A percentile compares a stretch with the other conserved stretches of the same genome.
Conservation (phyloP, 1,284 basidiomycete species). For the Pterulicium gracile region DNA sequence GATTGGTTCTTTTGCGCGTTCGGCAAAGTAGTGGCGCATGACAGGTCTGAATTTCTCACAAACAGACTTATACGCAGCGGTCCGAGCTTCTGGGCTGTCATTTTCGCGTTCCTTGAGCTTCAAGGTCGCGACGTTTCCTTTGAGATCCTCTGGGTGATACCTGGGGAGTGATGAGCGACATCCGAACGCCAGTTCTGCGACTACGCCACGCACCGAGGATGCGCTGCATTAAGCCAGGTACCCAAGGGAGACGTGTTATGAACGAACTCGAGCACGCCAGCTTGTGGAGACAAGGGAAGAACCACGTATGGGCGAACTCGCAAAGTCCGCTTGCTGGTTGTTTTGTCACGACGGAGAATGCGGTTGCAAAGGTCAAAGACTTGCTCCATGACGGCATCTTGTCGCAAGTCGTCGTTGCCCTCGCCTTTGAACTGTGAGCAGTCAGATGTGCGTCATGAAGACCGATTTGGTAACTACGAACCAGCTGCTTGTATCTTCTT, state of each 20-base stretch:
- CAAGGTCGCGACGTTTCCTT: constrained; percentile 12
- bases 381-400: constrained; percentile 99
- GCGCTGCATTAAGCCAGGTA: constrained; percentile 51
- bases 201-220: constrained; percentile 41
- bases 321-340: constrained; percentile 67
- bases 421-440: constrained; percentile 78
- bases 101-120: constrained; percentile 19
- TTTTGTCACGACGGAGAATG: constrained; percentile 63
- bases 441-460: not conserved
- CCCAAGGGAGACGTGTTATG: constrained; percentile 64
- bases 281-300: constrained; percentile 72
- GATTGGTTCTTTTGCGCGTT: constrained; percentile 79
- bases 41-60: constrained; percentile 67
- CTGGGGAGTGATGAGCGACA: constrained; percentile 17
- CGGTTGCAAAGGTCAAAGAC: constrained; percentile 88
- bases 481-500: constrained; percentile 69
- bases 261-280: constrained; percentile 91
- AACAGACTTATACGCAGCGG: constrained; percentile 41
- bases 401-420: constrained; percentile 83
- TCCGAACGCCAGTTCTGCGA: too few species aligned
- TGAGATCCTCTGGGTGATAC: constrained; percentile 29
- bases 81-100: constrained; percentile 22
- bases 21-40: constrained; percentile 91
- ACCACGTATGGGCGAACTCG: constrained; percentile 83
- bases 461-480: constrained; percentile 38